Evolutionary conservation across 1,284 basidiomycete species (phyloP), one percentile per base, ranked within the genome.

Genomic region (Coniferiporia sulphurascens): DNA sequence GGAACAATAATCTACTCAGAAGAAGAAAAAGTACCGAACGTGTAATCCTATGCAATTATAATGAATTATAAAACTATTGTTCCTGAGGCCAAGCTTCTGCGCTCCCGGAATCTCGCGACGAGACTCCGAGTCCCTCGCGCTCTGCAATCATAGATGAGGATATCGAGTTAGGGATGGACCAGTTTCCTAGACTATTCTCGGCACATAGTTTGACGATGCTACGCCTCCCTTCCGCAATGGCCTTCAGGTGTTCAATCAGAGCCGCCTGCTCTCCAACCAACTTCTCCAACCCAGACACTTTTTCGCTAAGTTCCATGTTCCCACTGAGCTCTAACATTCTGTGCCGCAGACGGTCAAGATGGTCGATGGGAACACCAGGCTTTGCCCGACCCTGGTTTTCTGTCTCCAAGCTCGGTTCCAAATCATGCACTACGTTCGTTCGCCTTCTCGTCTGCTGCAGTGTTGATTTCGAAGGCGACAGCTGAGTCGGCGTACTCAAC

Each of bases 291-390:
- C 46, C 51, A 5, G n/a, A 8, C 9, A 62, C 56, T 17, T 62
- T 62, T 38, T 62, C 60, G 53, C 60, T 62, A 6, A 62, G 38
- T 34, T 62, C 60, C 60, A 62, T 62, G n/a, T 62, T 62, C 43
- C 60, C 60, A 34, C 60, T 58, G 5, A 62, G 46, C 41, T 58
- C 52, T 21, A 62, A 48, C 56, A 62, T 50, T 36, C 43, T 58
- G 7, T 56, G 60, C 10, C 60, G 34, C 32, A 62, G 48, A 1
- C 60, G 51, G 44, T 62, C 60, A 13, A 62, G 45, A 35, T 48
- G 54, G n/a, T 62, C 60, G 9, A 58, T 27, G n/a, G 36, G 45
- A 41, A 61, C 35, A 45, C 48, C 49, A 22, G 38, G n/a, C 13
- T 34, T 55, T 36, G 12, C n/a, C 10, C 22, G 44, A 22, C 17